Evolutionary conservation across 2,329 filamentous ascomycete genomes (phyloP), one percentile per base, ranked within the genome.

Genomic region (Colletotrichum phormii): DNA sequence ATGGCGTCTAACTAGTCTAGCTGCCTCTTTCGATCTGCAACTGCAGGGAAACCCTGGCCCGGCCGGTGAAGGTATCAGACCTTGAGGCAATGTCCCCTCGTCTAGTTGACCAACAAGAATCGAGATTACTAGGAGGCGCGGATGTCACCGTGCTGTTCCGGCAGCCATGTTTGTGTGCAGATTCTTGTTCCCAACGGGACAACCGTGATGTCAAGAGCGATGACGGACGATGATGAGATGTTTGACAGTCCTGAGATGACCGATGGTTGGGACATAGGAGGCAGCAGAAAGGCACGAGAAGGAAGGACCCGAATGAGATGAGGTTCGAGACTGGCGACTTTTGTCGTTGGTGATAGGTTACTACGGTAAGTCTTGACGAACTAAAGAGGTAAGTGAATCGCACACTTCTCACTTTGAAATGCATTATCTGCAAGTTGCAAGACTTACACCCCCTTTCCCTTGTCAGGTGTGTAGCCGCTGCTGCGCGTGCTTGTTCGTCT

Each of bases 351-450:
- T 18, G n/a, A 22, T 49, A 49, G 42, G 42, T 49, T n/a, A n/a
- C 15, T n/a, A 49, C 15, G 42, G 42, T 22, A 18, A 42, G 33
- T 42, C 33, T 22, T 13, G 31, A 54, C n/a, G 55, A 46, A 42
- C 55, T 42, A 57, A 71, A 71, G 12, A 54, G 62, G 62, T 57
- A 71, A 51, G 62, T 57, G 46, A 33, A 51, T 71, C 54, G 63
- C 18, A 5, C 31, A 26, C 33, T 49, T 49, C 42, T 49, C 18
- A n/a, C 15, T 49, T 49, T 22, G 22, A 26, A n/a, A 53, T 67
- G 33, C 53, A 46, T 53, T 31, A 35, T 49, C 24, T 59, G 63
- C 33, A 64, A 46, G 24, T n/a, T 58, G 54, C 33, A 66, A 59
- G 26, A n/a, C 35, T 58, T 58, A 22, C 18, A 49, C 11, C 3